These are phyloP conservation scores for Zalaria obscura DNA, from an alignment of 2,329 filamentous ascomycete genomes.

Conservation along the genomic window DNA sequence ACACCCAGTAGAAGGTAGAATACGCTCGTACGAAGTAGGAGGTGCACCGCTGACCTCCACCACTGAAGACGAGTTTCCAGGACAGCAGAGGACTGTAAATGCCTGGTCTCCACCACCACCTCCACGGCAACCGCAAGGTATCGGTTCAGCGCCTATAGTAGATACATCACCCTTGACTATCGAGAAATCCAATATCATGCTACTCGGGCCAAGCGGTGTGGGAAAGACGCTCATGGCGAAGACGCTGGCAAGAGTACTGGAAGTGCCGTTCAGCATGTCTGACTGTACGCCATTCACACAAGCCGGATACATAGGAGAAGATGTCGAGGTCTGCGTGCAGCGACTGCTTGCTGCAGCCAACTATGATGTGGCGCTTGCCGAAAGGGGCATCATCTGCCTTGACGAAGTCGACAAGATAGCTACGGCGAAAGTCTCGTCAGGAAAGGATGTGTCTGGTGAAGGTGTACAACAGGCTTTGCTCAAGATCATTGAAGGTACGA, in stretches of 20 bases:
- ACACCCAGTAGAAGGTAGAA: constrained; percentile 63
- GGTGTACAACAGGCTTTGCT: constrained; percentile 91
- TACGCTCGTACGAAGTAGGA: constrained; percentile 23
- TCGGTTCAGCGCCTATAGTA: constrained; percentile 28
- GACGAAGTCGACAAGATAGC: constrained; percentile 98
- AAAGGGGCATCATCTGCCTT: constrained; percentile 86
- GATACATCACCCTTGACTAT: constrained; percentile 55
- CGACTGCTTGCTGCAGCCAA: constrained; percentile 79
- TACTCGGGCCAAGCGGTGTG: constrained; percentile 85
- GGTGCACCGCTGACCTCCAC: constrained; percentile 13
- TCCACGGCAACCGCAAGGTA: constrained; percentile 12
- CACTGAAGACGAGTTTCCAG: constrained; percentile 41
- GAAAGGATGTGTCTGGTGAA: constrained; percentile 88
- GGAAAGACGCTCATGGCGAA: constrained; percentile 94
- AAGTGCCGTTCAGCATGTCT: constrained; percentile 87
- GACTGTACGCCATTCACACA: constrained; percentile 95
- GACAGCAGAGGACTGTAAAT: constrained; percentile 41
- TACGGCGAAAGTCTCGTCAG: constrained; percentile 71
- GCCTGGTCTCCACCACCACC: constrained; percentile 14
- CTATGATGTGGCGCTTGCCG: constrained; percentile 71
- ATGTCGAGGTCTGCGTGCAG: constrained; percentile 92
- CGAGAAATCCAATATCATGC: constrained; percentile 87
- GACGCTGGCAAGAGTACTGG: constrained; percentile 81
- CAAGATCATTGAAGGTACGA: constrained; percentile 93
- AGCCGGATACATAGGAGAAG: constrained; percentile 93